A percentile compares a stretch with the other conserved stretches of the same genome.
Evolutionary conservation across 306 rosid genomes (phyloP).

Genomic region (Corylus avellana): DNA sequence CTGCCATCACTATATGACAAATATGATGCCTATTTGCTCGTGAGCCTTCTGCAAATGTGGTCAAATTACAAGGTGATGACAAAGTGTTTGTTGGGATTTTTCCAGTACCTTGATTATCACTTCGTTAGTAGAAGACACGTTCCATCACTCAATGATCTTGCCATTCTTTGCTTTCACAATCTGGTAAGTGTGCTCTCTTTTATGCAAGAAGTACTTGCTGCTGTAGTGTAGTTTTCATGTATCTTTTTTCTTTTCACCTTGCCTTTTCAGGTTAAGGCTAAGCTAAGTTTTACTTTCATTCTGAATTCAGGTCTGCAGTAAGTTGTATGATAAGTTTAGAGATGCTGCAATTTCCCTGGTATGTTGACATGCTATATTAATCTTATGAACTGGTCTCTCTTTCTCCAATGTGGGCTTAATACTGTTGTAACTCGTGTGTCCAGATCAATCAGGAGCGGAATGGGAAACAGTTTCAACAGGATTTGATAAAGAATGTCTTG

Average conservation of each 20-base stretch:
- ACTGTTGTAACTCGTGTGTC: not conserved
- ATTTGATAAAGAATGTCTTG: not conserved
- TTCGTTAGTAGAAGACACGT: not conserved
- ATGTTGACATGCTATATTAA: not conserved
- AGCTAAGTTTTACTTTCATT: conserved; percentile 1
- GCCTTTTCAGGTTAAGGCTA: not conserved
- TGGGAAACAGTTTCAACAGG: not conserved
- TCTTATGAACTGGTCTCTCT: not conserved
- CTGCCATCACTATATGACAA: conserved; percentile 11
- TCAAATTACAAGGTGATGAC: conserved; percentile 3
- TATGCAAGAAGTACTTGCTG: not conserved
- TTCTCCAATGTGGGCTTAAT: not conserved
- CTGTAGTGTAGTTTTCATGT: not conserved
- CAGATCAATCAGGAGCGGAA: not conserved
- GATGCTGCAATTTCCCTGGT: conserved; percentile 9
- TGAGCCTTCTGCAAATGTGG: not conserved
- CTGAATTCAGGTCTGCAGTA: not conserved
- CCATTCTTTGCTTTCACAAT: not conserved
- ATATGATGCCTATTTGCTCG: not conserved
- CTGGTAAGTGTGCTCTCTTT: not conserved
- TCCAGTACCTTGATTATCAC: conserved; percentile 3
- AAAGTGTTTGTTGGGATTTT: not conserved
- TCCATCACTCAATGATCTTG: conserved; percentile 3
- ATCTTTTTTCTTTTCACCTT: not conserved
- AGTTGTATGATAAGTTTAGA: not conserved